A percentile compares a stretch with the other conserved stretches of the same genome.
Conservation (phyloP, 129 eudicot species). For the Artemisia argyi region DNA sequence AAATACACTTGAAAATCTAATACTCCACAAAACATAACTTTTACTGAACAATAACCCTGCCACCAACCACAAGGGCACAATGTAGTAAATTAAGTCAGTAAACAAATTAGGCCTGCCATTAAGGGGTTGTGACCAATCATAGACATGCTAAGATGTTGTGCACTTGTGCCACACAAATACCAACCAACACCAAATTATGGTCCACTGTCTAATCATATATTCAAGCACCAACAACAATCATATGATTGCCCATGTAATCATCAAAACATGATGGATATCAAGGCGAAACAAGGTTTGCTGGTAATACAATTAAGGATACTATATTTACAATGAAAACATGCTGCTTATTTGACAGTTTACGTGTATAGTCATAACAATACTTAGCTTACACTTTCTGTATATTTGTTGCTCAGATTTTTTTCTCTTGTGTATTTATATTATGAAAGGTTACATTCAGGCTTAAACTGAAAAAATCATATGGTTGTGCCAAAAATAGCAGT, state of each 20-base stretch:
- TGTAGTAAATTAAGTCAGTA: not conserved
- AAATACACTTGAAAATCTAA: too few species aligned
- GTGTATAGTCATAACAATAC: not conserved
- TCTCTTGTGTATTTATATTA: too few species aligned
- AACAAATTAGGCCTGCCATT: not conserved
- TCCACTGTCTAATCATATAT: not conserved
- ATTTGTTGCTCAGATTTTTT: not conserved
- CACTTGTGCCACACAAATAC: not conserved
- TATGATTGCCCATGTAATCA: not conserved
- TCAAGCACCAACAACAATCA: not conserved
- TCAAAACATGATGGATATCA: not conserved
- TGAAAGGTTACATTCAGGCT: too few species aligned
- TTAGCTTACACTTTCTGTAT: slow-evolving; percentile 3
- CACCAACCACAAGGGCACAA: slow-evolving; percentile 1
- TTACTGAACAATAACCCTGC: not conserved
- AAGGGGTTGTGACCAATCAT: not conserved
- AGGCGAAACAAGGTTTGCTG: not conserved
- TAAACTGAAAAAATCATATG: too few species aligned
- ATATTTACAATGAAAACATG: not conserved
- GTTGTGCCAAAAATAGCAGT: too few species aligned
- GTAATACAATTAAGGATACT: not conserved
- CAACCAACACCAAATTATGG: slow-evolving; percentile 9
- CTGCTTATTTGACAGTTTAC: not conserved
- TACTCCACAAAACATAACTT: too few species aligned
- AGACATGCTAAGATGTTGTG: not conserved